phyloP scores from a whole-genome alignment of 257 asterid species.

The Solanum megistacrolobum region DNA sequence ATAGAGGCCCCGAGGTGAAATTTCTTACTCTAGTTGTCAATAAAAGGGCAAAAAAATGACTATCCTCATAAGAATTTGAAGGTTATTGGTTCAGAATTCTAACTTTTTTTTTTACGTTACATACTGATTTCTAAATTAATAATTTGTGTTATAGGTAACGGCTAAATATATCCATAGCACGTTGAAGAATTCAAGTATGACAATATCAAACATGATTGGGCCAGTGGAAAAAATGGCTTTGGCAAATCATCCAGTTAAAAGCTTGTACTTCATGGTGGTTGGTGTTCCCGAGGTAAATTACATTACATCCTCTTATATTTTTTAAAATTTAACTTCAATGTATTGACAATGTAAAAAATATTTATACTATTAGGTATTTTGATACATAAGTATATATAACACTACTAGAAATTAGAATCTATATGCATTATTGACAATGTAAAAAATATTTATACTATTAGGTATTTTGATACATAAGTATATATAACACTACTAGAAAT shows the following conservation, averaged over 20 bases:
- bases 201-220: constrained; percentile 29
- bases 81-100: rapidly evolving
- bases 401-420: background rate
- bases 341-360: background rate
- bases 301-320: background rate
- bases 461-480: background rate
- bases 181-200: constrained; percentile 29
- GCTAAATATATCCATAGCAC: constrained; percentile 22
- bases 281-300: constrained; percentile 30
- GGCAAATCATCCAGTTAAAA: constrained; percentile 28
- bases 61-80: background rate
- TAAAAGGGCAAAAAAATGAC: background rate
- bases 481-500: background rate
- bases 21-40: background rate
- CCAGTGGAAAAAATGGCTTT: constrained; percentile 27
- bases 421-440: no score
- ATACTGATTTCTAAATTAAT: no score
- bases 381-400: background rate
- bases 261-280: constrained; percentile 30
- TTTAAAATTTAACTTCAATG: background rate
- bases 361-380: background rate
- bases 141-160: constrained; percentile 13
- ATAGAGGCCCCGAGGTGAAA: constrained; percentile 66
- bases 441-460: background rate
- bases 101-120: no score